Percentiles rank a stretch among this genome's conserved stretches.
These are phyloP conservation scores for Herpetomonas muscarum DNA, from an alignment of 208 protist genomes.

Conservation along the genomic window DNA sequence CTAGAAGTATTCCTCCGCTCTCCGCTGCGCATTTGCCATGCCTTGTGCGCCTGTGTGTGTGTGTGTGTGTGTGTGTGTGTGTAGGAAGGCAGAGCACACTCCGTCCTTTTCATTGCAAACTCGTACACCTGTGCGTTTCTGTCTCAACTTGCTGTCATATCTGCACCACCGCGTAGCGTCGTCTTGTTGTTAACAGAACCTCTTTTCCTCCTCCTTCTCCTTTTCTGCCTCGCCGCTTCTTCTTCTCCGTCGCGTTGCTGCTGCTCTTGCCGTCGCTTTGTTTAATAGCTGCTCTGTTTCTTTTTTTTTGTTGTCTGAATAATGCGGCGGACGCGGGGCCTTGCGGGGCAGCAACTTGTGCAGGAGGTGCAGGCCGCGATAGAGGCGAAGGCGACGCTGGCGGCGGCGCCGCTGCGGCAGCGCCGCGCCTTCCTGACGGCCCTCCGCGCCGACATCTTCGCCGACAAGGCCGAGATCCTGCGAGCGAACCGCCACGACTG, in stretches of 20 bases:
- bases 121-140: background rate
- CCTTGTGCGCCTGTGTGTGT: background rate
- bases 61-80: background rate
- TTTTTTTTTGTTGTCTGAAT: constrained; percentile 1
- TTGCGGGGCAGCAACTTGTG: constrained; percentile 14
- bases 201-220: background rate
- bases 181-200: background rate
- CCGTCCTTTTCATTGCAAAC: too few species aligned
- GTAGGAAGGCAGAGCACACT: background rate
- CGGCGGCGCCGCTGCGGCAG: constrained; percentile 33
- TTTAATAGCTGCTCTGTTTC: constrained; percentile 5
- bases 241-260: background rate
- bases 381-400: constrained; percentile 29
- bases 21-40: background rate
- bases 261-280: background rate
- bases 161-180: background rate
- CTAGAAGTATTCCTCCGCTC: too few species aligned
- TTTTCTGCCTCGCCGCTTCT: background rate
- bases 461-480: constrained; percentile 25
- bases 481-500: constrained; percentile 45
- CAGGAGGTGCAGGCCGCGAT: constrained; percentile 44
- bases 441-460: constrained; percentile 30
- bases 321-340: constrained; percentile 15
- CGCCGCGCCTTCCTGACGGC: constrained; percentile 36
- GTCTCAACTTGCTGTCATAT: background rate